These are phyloP conservation scores for Exophiala lecanii-corni DNA, from an alignment of 2,329 filamentous ascomycete genomes.

Conservation along the genomic window DNA sequence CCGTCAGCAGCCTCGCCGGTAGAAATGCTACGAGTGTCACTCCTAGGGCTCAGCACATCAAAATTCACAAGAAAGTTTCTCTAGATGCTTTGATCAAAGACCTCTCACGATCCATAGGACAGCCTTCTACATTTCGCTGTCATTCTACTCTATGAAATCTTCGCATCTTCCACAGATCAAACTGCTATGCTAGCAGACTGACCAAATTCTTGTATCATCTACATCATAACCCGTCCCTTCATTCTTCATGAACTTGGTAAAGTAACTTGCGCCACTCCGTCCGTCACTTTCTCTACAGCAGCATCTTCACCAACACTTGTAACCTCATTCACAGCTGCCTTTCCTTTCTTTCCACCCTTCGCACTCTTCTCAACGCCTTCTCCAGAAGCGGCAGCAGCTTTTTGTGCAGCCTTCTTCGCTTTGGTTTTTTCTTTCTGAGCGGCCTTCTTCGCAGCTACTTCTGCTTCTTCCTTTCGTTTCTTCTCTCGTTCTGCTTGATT, in stretches of 20 bases:
- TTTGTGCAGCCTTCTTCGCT: constrained; percentile 28
- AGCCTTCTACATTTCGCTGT: too few relatives aligned
- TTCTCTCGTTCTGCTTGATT: constrained; percentile 62
- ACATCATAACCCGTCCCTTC: too few relatives aligned
- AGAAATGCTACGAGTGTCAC: too few relatives aligned
- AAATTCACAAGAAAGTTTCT: too few relatives aligned
- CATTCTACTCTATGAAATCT: too few relatives aligned
- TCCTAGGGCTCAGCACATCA: too few relatives aligned
- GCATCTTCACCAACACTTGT: constrained; percentile 32
- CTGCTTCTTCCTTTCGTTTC: constrained; percentile 58
- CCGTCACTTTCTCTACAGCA: constrained; percentile 37
- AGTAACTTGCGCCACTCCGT: constrained; percentile 40
- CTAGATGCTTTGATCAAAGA: too few relatives aligned
- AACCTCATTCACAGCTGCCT: constrained; percentile 33
- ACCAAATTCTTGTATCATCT: too few relatives aligned
- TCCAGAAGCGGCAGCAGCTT: constrained; percentile 17
- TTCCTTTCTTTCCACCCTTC: constrained; percentile 25
- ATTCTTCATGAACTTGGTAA: constrained; percentile 37
- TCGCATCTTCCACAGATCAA: too few relatives aligned
- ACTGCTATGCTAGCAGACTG: too few relatives aligned
- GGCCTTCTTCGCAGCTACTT: constrained; percentile 35
- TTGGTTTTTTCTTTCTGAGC: constrained; percentile 34
- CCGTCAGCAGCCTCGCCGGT: too few relatives aligned
- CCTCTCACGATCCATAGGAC: too few relatives aligned
- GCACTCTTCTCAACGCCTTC: constrained; percentile 31